Evolutionary conservation across 129 eudicot species (phyloP), one percentile per base, ranked within the genome.

Genomic region (sunflower (Helianthus annuus)): DNA sequence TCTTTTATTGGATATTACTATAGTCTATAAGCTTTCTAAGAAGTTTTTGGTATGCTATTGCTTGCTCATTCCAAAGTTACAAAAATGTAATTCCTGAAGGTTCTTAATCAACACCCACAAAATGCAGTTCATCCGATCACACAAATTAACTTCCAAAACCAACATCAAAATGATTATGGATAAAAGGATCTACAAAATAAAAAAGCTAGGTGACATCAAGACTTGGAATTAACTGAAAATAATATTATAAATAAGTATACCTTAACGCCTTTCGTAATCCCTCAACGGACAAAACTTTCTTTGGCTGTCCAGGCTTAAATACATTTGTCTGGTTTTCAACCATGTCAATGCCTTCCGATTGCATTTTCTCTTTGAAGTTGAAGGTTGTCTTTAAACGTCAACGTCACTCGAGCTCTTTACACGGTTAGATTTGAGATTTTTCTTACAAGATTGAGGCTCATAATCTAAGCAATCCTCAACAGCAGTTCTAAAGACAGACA

Each of bases 401-500:
- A 58, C 73, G 32, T 88, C 92, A 57, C 29, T 84, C 36, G 87
- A 79, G 62, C 64, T 75, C 77, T 86, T 87, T 5, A 36, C 63
- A 39, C 48, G 79, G 48, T 78, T 80, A 2, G 88, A 68, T 58
- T 83, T 87, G 16, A 29, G 40, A 55, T 83, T 72, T 49, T 82
- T 89, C 54, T 68, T 82, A 22, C 80, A 79, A 51, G 78, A 68
- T 77, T 84, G 73, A 36, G 85, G 82, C 38, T 94, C 85, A 19
- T 90, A 87, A 80, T 94, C 98, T 58, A 94, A 81, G 67, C 96
- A 94, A 76, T 90, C 98, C 75, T 84, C 76, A 71, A 94, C 98
- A 3, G 85, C 96, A 76, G 83, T 83, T 66, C 85, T 82, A 62
- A 90, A 94, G 2, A 84, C 93, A 44, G 97, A 94, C 98, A 94